phyloP scores from a whole-genome alignment of 306 rosid genomes.

The Leucaena leucocephala region DNA sequence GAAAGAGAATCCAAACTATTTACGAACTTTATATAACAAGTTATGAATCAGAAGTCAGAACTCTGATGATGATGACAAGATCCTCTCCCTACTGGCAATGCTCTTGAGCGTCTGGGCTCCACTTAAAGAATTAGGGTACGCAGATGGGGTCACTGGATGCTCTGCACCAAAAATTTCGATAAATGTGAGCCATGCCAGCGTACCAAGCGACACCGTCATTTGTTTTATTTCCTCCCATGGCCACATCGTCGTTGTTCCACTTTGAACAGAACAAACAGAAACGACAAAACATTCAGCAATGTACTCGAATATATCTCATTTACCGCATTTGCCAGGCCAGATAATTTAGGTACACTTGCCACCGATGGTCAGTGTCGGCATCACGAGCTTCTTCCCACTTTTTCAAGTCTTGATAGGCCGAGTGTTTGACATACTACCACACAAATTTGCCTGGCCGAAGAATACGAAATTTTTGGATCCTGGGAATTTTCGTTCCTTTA shows the following conservation, averaged over 20 bases:
- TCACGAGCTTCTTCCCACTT: not conserved
- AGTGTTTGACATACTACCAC: not conserved
- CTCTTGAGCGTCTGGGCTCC: not conserved
- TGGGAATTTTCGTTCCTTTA: constrained; percentile 19
- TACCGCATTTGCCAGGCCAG: not conserved
- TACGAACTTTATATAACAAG: not conserved
- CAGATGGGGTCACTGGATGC: not conserved
- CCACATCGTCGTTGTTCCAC: not conserved
- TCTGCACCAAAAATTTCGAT: not conserved
- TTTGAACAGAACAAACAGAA: not conserved
- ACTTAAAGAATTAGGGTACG: not conserved
- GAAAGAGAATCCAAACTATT: not conserved
- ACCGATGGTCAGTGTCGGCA: not conserved
- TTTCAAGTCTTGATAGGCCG: not conserved
- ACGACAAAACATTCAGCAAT: not conserved
- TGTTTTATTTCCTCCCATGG: not conserved
- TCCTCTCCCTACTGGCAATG: not conserved
- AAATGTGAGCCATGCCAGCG: not conserved
- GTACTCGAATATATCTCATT: not conserved
- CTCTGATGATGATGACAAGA: not conserved
- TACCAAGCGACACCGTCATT: not conserved
- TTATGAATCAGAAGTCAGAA: not conserved
- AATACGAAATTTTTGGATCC: constrained; percentile 10
- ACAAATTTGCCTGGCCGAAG: not conserved
- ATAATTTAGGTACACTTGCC: not conserved